Base-by-base conservation (phyloP, 495 filamentous ascomycete genomes). In the Daldinia childiae region DNA sequence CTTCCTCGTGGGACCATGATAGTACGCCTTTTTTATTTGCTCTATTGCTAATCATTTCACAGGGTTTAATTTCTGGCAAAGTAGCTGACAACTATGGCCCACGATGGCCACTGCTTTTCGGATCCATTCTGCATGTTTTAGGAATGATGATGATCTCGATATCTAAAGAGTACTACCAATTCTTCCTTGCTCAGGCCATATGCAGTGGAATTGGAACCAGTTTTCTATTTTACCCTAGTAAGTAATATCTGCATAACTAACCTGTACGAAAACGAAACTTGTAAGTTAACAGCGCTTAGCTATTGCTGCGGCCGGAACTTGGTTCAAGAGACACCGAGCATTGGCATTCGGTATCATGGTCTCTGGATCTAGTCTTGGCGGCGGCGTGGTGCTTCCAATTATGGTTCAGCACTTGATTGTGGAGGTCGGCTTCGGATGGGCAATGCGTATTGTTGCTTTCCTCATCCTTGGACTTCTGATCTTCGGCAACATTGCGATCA, bases 131-230 rank as follows among this genome's bases (percentile, higher is more conserved):
- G 52, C 87, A 91, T 65, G 86, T 91, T 64, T 90, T 92, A 61
- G 90, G 89, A 19, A 77, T 93, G n/a, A 91, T 91, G 89, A 93
- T 93, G 91, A 82, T 89, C 7, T 86, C 82, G 24, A 72, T 90
- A 7, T 83, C 84, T 1, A 82, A 73, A 4, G 67, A 87, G 74
- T 91, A 90, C 76, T 91, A 85, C 56, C 89, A 90, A 62, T 82
- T 90, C 75, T 63, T 90, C 14, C 75, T 90, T 11, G 73, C 82
- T 3, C 89, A 90, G 73, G 86, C 83, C 7, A 74, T 90, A 26
- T 82, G 78, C 58, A 81, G 79, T 58, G 76, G 41, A 80, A 55
- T 70, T 14, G 68, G 68, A n/a, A 65, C 56, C 4, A 61, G 56
- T 19, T 65, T 65, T 12, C 12, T 70, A n/a, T 70, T 70, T 24